Evolutionary conservation across 2,329 filamentous ascomycete species (phyloP).

Genomic region (Microsporum audouinii): DNA sequence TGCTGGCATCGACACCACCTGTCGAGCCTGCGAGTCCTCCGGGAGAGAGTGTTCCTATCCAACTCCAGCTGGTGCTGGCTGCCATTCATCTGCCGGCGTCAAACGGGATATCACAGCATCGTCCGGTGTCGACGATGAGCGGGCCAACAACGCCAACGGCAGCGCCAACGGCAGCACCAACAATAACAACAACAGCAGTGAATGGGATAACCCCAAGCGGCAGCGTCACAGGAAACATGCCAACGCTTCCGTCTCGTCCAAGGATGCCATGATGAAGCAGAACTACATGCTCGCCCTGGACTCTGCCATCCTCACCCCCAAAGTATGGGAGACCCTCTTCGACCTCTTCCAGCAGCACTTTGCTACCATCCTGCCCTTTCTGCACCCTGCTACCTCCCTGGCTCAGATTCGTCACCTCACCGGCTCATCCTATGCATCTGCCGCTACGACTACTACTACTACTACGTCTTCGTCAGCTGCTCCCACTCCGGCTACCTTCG

Average conservation of each 20-base stretch:
- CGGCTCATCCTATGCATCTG: conserved; percentile 11
- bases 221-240: conserved; percentile 28
- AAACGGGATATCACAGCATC: conserved; percentile 29
- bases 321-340: conserved; percentile 47
- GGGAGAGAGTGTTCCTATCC: conserved; percentile 65
- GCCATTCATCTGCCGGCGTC: conserved; percentile 21
- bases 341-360: conserved; percentile 49
- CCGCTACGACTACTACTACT: neutral
- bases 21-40: conserved; percentile 61
- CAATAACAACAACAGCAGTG: conserved; percentile 16
- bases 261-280: conserved; percentile 16
- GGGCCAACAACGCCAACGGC: neutral
- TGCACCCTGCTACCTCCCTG: conserved; percentile 45
- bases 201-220: conserved; percentile 34
- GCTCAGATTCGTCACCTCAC: conserved; percentile 34
- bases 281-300: conserved; percentile 38
- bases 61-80: conserved; percentile 22
- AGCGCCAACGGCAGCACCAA: conserved; percentile 11
- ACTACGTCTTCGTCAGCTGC: neutral
- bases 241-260: conserved; percentile 22
- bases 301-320: conserved; percentile 39
- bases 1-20: conserved; percentile 57
- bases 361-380: conserved; percentile 45
- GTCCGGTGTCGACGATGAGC: conserved; percentile 17
- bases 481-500: neutral